These are phyloP conservation scores for Claviceps arundinis DNA, from an alignment of 2,329 filamentous ascomycete genomes.

Conservation along the genomic window DNA sequence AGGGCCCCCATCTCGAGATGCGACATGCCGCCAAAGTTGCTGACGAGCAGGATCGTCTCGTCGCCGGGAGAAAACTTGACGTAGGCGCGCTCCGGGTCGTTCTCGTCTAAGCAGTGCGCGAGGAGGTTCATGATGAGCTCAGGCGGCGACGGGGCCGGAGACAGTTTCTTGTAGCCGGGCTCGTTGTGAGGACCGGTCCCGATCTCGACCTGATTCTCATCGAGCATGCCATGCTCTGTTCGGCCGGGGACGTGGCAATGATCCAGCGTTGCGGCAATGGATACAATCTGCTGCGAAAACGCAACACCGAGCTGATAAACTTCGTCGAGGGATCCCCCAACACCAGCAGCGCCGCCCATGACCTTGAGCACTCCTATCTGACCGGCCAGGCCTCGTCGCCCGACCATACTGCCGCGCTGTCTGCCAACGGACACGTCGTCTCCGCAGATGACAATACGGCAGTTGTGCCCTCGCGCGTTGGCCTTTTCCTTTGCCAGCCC, in stretches of 20 bases:
- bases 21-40: conserved; percentile 47
- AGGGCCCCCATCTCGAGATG: conserved; percentile 43
- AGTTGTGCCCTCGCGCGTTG: conserved; percentile 37
- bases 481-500: conserved; percentile 46
- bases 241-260: conserved; percentile 47
- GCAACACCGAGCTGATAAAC: conserved; percentile 37
- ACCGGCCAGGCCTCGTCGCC: conserved; percentile 47
- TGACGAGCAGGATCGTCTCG: conserved; percentile 39
- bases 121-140: conserved; percentile 45
- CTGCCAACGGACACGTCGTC: conserved; percentile 53
- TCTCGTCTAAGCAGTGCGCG: conserved; percentile 44
- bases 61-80: conserved; percentile 33
- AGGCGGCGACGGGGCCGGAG: conserved; percentile 33
- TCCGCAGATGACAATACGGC: conserved; percentile 46
- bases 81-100: conserved; percentile 34
- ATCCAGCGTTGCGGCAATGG: conserved; percentile 44
- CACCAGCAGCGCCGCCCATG: conserved; percentile 36
- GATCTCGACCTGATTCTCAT: conserved; percentile 42
- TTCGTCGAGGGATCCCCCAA: conserved; percentile 33
- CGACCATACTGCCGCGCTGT: conserved; percentile 39
- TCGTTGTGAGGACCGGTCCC: conserved; percentile 57
- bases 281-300: conserved; percentile 38
- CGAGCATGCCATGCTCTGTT: conserved; percentile 33
- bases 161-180: conserved; percentile 44
- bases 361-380: conserved; percentile 48